Evolutionary conservation across 2,329 filamentous ascomycete species (phyloP).

Genomic region (Clarireedia homoeocarpa): DNA sequence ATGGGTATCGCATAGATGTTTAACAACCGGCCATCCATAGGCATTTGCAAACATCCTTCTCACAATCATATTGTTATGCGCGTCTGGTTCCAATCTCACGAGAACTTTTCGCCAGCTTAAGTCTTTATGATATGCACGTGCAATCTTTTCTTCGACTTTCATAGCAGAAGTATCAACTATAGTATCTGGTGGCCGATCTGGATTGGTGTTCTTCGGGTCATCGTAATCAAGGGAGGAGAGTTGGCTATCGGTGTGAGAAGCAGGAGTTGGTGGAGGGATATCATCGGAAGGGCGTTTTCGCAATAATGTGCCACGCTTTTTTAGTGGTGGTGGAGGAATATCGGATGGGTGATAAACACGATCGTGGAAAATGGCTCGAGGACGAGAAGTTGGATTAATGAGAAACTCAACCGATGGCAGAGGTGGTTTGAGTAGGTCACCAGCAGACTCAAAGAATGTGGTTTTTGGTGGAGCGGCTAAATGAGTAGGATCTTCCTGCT

Average conservation of each 20-base stretch:
- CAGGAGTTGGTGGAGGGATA: slow-evolving; percentile 15
- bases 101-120: slow-evolving; percentile 95
- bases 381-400: slow-evolving; percentile 71
- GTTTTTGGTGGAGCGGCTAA: slow-evolving; percentile 75
- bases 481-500: slow-evolving; percentile 38
- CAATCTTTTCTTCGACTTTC: slow-evolving; percentile 96
- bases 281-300: slow-evolving; percentile 16
- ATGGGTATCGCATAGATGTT: slow-evolving; percentile 90
- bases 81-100: slow-evolving; percentile 90
- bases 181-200: slow-evolving; percentile 38
- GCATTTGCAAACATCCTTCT: slow-evolving; percentile 95
- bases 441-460: slow-evolving; percentile 90
- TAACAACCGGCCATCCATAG: slow-evolving; percentile 93
- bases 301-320: slow-evolving; percentile 37
- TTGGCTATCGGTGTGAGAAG: slow-evolving; percentile 36
- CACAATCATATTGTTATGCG: slow-evolving; percentile 97
- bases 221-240: slow-evolving; percentile 44
- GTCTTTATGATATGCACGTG: slow-evolving; percentile 85
- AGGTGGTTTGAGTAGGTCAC: slow-evolving; percentile 85
- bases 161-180: slow-evolving; percentile 58
- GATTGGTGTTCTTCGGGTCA: slow-evolving; percentile 40
- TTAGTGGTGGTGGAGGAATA: slow-evolving; percentile 73
- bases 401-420: slow-evolving; percentile 76
- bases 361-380: slow-evolving; percentile 93
- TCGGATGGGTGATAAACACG: slow-evolving; percentile 89